Evolutionary conservation across 2,329 filamentous ascomycete genomes (phyloP).

Genomic region (Aureobasidium zeae): DNA sequence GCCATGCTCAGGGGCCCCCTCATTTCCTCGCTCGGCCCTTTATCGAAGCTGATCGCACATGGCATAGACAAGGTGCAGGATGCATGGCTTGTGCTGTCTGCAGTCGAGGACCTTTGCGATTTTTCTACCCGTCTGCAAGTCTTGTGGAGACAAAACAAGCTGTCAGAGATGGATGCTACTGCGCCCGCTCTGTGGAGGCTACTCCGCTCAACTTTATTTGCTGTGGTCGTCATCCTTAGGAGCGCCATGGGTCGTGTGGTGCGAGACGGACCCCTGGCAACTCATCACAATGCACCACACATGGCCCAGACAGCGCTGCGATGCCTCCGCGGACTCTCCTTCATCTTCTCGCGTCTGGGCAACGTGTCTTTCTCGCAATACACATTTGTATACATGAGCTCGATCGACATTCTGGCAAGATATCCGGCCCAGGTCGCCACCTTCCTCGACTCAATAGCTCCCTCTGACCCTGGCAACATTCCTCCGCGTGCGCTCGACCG

Average conservation of each 20-base stretch:
- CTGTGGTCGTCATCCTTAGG: conserved; percentile 63
- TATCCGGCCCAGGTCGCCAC: conserved; percentile 56
- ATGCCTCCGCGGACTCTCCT: conserved; percentile 67
- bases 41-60: conserved; percentile 57
- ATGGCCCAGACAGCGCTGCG: conserved; percentile 64
- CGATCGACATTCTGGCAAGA: conserved; percentile 71
- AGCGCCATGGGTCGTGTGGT: conserved; percentile 60
- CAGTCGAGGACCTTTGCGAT: conserved; percentile 55
- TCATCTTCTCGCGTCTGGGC: conserved; percentile 67
- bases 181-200: conserved; percentile 66
- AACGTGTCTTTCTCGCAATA: conserved; percentile 73
- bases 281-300: conserved; percentile 44
- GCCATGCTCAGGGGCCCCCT: conserved; percentile 52
- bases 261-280: background rate
- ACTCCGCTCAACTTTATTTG: conserved; percentile 66
- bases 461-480: conserved; percentile 45
- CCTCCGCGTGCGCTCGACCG: conserved; percentile 58
- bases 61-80: conserved; percentile 51
- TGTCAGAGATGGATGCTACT: conserved; percentile 65
- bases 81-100: conserved; percentile 39
- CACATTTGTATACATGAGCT: conserved; percentile 70
- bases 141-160: conserved; percentile 64
- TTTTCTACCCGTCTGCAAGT: conserved; percentile 59
- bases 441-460: conserved; percentile 57
- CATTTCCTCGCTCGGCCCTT: conserved; percentile 56